Evolutionary conservation across 352 stramenopile genomes (phyloP), one percentile per base, ranked within the genome.

Genomic region (Globisporangium solare): DNA sequence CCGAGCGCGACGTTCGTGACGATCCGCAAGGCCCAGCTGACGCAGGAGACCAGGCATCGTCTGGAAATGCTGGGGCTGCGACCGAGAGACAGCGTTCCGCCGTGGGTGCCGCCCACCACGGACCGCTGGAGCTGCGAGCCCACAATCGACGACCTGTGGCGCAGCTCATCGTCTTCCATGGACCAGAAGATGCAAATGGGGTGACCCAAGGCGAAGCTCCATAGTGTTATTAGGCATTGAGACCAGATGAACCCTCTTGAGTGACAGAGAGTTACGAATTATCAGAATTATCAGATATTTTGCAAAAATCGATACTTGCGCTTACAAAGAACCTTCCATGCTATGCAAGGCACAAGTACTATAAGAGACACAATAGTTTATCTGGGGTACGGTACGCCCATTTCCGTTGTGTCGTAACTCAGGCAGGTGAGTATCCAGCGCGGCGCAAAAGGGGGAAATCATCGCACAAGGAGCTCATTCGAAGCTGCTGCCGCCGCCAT

Each of bases 41-140:
- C 27, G 7, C n/a, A 32, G 20, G 51, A 60, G 7, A 45, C 31
- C 15, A 51, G n/a, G 4, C 15, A 31, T 15, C 27, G 52, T 2
- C 48, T 65, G 12, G 12, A 53, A 32, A 55, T 45, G 15, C 12
- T 60, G 5, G 59, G 52, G 11, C 52, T 65, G n/a, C 21, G 51
- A 22, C 40, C 51, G 27, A 40, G 60, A 21, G 59, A 65, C 42
- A 60, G 59, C 22, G 47, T 65, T 3, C 59, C 59, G 10, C 58
- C 58, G 11, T 60, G 58, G 58, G n/a, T 55, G 2, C 51, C 46
- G 22, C 24, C 18, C 6, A 45, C n/a, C 3, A 22, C 27, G 0
- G 52, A 41, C 5, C 59, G 59, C 46, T 65, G 59, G 59, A 60
- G 52, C 52, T 65, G 51, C 39, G 52, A 65, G 12, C 52, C 48